Base-by-base conservation (phyloP, 371 early-diverging fungal genomes). In the Mucor ambiguus region DNA sequence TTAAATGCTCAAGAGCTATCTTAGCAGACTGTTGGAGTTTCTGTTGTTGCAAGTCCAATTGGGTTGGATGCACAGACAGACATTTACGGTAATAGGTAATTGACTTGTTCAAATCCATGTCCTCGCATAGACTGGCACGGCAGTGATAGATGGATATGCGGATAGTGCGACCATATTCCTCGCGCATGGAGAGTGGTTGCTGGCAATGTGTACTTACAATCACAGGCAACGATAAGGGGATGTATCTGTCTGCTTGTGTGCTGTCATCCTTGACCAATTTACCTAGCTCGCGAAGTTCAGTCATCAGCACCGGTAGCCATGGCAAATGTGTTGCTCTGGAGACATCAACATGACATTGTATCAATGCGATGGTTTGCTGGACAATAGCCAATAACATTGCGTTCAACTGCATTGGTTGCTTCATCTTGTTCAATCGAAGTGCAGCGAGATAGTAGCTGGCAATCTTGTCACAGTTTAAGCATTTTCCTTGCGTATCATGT, bases 211-310 rank as follows among this genome's bases (percentile, higher is more conserved):
- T 49, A n/a, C 49, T 33, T 38, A 30, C 44, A 38, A 30, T 43
- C 20, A 24, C 18, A 9, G 29, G 46, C 11, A 32, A 20, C 12
- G 68, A 37, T 20, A 68, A 58, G 46, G 63, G 49, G 3, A 66
- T 57, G 32, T 62, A 37, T 52, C 55, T 54, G 35, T 78, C 78
- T 18, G 60, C 7, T 22, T 68, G 69, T 14, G 5, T n/a, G n/a
- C 67, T 58, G 58, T 76, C 73, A 20, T 79, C 80, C 60, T 79
- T 79, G 29, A 79, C 58, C n/a, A 63, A 61, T 52, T 76, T 76
- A 22, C 69, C 72, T 18, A 79, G 66, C 41, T 66, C 67, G 61
- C 75, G 71, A 9, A 79, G 55, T n/a, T 71, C 63, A 30, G 58
- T 41, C 18, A 70, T 58, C 30, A 79, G 44, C 0, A 54, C 32